Evolutionary conservation across 2,329 filamentous ascomycete genomes (phyloP).

Genomic region (Meredithiella fracta): DNA sequence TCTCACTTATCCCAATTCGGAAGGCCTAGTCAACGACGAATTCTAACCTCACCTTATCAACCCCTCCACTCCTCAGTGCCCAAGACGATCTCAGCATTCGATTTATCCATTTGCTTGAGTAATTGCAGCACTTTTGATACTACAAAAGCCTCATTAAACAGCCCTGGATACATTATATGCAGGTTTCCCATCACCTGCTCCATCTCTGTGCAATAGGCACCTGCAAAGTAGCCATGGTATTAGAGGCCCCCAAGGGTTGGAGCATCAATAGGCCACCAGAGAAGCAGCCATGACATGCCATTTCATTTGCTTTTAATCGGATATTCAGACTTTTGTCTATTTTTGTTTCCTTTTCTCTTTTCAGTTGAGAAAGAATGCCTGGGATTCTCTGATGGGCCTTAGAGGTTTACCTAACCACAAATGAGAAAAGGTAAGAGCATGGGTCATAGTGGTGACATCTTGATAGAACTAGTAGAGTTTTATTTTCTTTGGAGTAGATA

Average conservation of each 20-base stretch:
- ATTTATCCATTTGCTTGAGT: not conserved
- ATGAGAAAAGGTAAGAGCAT: no score
- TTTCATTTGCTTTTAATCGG: not conserved
- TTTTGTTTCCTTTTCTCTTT: not conserved
- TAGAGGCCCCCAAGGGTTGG: not conserved
- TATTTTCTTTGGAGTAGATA: no score
- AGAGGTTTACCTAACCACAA: no score
- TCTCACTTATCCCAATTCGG: not conserved
- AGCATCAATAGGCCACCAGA: not conserved
- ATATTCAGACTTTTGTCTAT: not conserved
- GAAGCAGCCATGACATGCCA: not conserved
- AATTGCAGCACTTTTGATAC: no score
- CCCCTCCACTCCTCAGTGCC: no score
- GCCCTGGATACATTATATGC: not conserved
- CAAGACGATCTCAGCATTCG: not conserved
- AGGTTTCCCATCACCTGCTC: not conserved
- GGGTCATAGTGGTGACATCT: no score
- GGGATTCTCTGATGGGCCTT: no score
- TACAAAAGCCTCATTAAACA: no score
- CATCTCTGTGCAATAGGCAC: not conserved
- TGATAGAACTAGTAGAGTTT: no score
- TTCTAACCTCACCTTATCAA: no score
- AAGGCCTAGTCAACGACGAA: not conserved
- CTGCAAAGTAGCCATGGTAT: slow-evolving; percentile 1
- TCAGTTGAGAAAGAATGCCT: not conserved